Base-by-base conservation (phyloP, 2,329 filamentous ascomycete genomes). In the Rachicladosporium sp. region DNA sequence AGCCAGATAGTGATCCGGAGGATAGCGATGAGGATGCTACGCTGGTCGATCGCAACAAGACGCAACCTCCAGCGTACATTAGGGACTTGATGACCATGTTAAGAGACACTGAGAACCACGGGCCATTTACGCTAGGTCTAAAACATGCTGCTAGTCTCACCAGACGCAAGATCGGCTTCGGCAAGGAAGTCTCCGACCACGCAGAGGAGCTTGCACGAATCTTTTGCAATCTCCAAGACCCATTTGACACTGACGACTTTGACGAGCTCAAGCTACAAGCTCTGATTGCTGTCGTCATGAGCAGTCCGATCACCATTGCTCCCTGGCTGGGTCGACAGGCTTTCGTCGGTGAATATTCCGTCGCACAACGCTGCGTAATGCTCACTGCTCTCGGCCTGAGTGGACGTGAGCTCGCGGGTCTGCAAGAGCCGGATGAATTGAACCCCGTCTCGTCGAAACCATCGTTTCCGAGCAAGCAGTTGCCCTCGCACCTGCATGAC, bases 21-120 rank as follows among this genome's bases (percentile, higher is more conserved):
- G 91, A 98, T 55, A 89, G 86, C 0, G 87, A 95, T 42, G 88
- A 95, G 30, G 93, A 98, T 51, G 80, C 91, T 4, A 93, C 87
- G 0, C 67, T 94, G 11, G 73, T 96, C 36, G 80, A 82, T 42
- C 74, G 88, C 10, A 79, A 91, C 59, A 95, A 91, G 51, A 75
- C 81, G 15, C 82, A 75, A 42, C 74, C 86, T 0, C 91, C 91
- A 1, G 87, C 98, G 54, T 96, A 96, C 53, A 81, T 95, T 43
- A 78, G 87, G 34, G 86, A 93, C 51, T 70, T 96, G 8, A 78
- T 96, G 40, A 58, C 69, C 6, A 88, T 80, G 53, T 69, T 98
- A 2, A 74, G 83, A 36, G 84, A 93, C 48, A 77, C 75, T 0
- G 86, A 95, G 34, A 82, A 81, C 48, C 85, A 87, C 49, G 88